Percentiles rank a stretch among this genome's conserved stretches.
Evolutionary conservation across 129 eudicot genomes (phyloP).

Genomic region (Helichrysum umbraculigerum): DNA sequence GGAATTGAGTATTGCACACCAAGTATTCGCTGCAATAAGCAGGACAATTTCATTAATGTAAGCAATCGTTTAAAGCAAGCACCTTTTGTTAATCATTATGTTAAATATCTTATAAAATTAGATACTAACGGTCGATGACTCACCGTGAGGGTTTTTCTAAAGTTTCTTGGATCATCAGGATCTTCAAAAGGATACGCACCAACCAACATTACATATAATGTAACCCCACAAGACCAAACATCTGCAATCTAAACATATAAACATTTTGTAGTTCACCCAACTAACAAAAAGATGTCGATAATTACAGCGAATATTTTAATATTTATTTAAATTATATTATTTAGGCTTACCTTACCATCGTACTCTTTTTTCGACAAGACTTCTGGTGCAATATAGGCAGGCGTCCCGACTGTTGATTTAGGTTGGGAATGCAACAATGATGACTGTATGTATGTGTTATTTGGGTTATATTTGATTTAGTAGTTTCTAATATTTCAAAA

Average conservation of each 20-base stretch:
- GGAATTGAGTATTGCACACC: constrained; percentile 89
- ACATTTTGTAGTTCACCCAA: constrained; percentile 16
- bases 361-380: constrained; percentile 77
- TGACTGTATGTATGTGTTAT: constrained; percentile 39
- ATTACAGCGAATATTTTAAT: too few species aligned
- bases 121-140: constrained; percentile 9
- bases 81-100: not conserved
- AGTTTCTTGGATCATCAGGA: constrained; percentile 84
- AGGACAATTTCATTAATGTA: not conserved
- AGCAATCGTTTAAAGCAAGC: not conserved
- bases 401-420: constrained; percentile 94
- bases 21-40: constrained; percentile 60
- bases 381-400: constrained; percentile 97
- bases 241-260: constrained; percentile 61
- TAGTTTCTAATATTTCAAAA: not conserved
- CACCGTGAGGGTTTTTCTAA: constrained; percentile 73
- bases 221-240: constrained; percentile 99
- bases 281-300: not conserved
- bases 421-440: constrained; percentile 92
- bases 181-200: constrained; percentile 99
- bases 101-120: too few species aligned
- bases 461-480: not conserved
- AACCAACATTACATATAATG: constrained; percentile 90
- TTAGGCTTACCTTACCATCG: constrained; percentile 75
- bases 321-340: not conserved